phyloP scores from a whole-genome alignment of 352 stramenopile species.

The Achlya hypogyna region DNA sequence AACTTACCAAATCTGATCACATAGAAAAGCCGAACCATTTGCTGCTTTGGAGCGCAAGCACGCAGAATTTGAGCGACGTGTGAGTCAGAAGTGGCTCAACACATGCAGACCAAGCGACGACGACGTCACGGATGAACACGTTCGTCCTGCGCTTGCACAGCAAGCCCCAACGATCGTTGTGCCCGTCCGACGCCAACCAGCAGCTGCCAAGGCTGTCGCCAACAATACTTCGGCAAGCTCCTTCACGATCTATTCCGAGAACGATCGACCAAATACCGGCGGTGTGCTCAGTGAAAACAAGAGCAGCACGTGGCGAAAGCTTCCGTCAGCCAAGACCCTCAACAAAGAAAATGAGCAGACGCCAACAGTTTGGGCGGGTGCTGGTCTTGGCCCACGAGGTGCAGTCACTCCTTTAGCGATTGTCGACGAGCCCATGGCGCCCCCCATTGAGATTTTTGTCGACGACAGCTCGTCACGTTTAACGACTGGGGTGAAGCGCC shows the following conservation, averaged over 20 bases:
- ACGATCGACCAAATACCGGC: neutral
- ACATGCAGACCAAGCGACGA: neutral
- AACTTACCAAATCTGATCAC: neutral
- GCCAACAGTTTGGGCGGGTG: neutral
- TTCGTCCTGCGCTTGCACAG: too few relatives aligned
- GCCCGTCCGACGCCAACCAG: neutral
- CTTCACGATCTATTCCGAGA: conserved; percentile 4
- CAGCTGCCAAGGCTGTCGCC: neutral
- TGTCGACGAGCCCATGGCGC: neutral
- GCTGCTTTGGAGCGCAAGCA: conserved; percentile 16
- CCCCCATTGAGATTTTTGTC: neutral
- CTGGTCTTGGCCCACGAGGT: neutral
- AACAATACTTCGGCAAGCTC: neutral
- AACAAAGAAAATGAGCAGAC: neutral
- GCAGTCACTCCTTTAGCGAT: neutral
- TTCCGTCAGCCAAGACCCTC: neutral
- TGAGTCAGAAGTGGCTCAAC: conserved; percentile 17
- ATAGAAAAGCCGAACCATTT: conserved; percentile 21
- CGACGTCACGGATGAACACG: too few relatives aligned
- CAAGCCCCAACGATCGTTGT: neutral
- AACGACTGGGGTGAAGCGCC: neutral
- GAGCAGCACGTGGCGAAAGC: neutral
- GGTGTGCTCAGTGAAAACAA: neutral
- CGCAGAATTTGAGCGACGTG: conserved; percentile 15
- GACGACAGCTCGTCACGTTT: neutral